phyloP scores from a whole-genome alignment of 139 green algal species.

The Nannochloris sp. region DNA sequence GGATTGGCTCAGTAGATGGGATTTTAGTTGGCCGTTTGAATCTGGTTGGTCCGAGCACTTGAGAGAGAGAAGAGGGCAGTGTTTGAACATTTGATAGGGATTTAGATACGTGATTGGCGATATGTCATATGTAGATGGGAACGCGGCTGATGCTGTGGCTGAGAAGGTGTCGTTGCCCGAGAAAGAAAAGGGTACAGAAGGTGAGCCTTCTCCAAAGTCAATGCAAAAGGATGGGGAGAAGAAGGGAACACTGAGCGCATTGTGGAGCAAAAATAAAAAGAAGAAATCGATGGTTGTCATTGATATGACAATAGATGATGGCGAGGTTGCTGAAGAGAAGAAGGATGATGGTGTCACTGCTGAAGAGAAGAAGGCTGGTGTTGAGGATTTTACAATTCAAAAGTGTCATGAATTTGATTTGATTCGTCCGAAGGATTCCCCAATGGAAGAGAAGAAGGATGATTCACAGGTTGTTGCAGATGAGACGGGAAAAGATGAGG shows the following conservation, averaged over 20 bases:
- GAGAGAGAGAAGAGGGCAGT: too few relatives aligned
- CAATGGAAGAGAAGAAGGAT: too few relatives aligned
- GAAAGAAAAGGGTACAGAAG: neutral
- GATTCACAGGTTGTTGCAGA: too few relatives aligned
- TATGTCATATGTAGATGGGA: too few relatives aligned
- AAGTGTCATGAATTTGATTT: too few relatives aligned
- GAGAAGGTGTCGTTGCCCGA: neutral
- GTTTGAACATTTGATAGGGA: too few relatives aligned
- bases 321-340: neutral
- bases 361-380: neutral
- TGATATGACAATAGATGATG: neutral
- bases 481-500: neutral
- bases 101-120: too few relatives aligned
- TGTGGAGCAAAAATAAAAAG: conserved; percentile 14
- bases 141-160: neutral
- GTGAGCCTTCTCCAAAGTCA: neutral
- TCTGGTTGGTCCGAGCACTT: too few relatives aligned
- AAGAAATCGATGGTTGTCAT: neutral
- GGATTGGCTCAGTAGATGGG: too few relatives aligned
- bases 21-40: too few relatives aligned
- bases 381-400: neutral
- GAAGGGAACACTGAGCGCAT: conserved; percentile 20
- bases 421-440: too few relatives aligned
- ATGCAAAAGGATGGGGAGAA: neutral
- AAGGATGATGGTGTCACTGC: neutral